Evolutionary conservation across 2,329 filamentous ascomycete species (phyloP), one percentile per base, ranked within the genome.

Genomic region (Triangularia verruculosa): DNA sequence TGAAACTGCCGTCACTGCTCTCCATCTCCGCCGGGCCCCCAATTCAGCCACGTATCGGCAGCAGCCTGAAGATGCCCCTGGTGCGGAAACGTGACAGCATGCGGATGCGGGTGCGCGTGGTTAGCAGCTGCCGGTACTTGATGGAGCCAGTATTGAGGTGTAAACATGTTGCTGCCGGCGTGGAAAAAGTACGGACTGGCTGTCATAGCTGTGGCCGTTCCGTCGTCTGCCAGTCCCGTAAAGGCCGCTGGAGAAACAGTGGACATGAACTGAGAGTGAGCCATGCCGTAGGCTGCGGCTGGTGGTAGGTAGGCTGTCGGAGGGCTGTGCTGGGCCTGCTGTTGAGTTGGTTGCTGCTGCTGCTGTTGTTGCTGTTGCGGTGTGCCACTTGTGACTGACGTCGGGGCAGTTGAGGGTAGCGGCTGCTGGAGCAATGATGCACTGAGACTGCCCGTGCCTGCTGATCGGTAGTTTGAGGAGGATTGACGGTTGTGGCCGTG

Each of bases 401-500:
- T 62, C 13, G 61, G 61, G 2, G 61, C 61, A 4, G 61, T 62
- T 13, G 55, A 54, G 12, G 25, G 27, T 5, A 56, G 27, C n/a
- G 61, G 58, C 17, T 25, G 54, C 55, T 59, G 55, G 17, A 58
- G 55, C 0, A 47, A 17, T 20, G 39, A 47, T 7, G 39, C n/a
- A 17, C 39, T 47, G 61, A 58, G 3, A 39, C 39, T 1, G 61
- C 47, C 11, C 11, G 34, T 12, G 61, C 57, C n/a, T 28, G 39
- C n/a, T 62, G 55, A 47, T 17, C 39, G 47, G 15, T 51, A 61
- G 25, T 22, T 51, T 4, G 34, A 53, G 2, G 47, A 52, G 27
- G 43, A 25, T 13, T 47, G 20, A 15, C 61, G 53, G 4, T 25
- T 52, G 55, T 57, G 52, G 39, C 27, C 43, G 39, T 47, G 17